phyloP scores from a whole-genome alignment of 169 alveolate species.

The Eimeria acervulina region DNA sequence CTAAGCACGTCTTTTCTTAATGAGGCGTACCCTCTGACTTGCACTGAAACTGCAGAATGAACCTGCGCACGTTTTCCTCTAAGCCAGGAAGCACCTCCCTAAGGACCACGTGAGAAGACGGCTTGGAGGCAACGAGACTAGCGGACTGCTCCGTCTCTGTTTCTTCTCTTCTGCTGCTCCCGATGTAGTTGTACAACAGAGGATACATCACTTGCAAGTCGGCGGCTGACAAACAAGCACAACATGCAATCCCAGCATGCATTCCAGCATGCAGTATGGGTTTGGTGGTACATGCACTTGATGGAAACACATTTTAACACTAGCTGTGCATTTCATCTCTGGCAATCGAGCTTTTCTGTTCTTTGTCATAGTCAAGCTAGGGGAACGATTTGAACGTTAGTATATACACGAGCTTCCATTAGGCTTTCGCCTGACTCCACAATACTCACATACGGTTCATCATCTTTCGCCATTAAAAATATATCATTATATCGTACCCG shows the following conservation, averaged over 20 bases:
- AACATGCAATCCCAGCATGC: neutral
- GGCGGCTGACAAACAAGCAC: conserved; percentile 40
- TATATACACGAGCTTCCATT: too few relatives aligned
- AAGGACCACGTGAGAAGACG: conserved; percentile 45
- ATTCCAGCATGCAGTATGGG: neutral
- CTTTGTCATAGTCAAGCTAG: too few relatives aligned
- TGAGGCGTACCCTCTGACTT: conserved; percentile 66
- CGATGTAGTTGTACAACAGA: conserved; percentile 59
- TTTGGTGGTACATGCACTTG: neutral
- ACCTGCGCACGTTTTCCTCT: conserved; percentile 67
- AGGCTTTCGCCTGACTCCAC: too few relatives aligned
- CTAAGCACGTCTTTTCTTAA: neutral
- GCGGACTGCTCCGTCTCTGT: conserved; percentile 7
- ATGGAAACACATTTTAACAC: neutral
- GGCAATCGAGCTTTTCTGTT: too few relatives aligned
- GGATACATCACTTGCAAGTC: conserved; percentile 71
- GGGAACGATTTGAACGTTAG: too few relatives aligned
- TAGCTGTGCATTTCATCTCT: neutral
- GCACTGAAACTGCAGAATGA: conserved; percentile 66
- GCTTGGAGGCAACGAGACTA: conserved; percentile 72
- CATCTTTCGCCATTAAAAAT: too few relatives aligned
- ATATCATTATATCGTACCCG: too few relatives aligned
- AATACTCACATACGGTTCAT: too few relatives aligned
- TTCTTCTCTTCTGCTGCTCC: conserved; percentile 7
- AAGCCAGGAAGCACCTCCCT: conserved; percentile 54